Percentiles rank a stretch among this genome's conserved stretches.
Evolutionary conservation across 73 alveolate species (phyloP).

Genomic region (Paramecium primaurelia): DNA sequence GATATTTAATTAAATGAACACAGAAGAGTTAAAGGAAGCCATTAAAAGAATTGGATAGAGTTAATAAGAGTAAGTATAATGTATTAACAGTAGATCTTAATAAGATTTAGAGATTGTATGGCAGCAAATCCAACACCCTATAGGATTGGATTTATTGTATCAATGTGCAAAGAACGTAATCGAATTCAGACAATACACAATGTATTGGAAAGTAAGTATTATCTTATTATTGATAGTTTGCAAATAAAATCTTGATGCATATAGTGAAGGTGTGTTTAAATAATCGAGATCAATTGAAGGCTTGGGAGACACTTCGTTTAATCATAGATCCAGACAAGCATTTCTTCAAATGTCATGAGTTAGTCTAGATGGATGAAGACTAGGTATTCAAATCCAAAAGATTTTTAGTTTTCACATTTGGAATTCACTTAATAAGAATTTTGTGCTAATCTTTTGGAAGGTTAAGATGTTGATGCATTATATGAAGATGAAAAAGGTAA

Average conservation of each 20-base stretch:
- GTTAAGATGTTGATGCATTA: constrained; percentile 73
- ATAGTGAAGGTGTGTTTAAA: constrained; percentile 12
- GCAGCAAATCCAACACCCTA: neutral
- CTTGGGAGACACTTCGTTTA: neutral
- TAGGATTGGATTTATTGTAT: neutral
- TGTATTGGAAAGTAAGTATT: neutral
- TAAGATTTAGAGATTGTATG: neutral
- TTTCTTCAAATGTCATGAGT: neutral
- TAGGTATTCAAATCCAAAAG: neutral
- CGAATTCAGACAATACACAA: neutral
- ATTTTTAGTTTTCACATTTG: neutral
- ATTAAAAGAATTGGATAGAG: neutral
- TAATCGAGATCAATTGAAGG: neutral
- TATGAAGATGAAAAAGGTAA: constrained; percentile 65
- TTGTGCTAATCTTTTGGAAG: constrained; percentile 66
- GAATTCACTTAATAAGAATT: constrained; percentile 65
- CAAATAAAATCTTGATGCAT: neutral
- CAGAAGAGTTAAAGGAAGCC: constrained; percentile 30
- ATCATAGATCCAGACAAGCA: constrained; percentile 3
- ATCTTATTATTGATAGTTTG: neutral
- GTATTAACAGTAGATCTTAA: neutral
- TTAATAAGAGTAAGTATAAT: neutral
- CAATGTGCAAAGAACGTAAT: neutral
- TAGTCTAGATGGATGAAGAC: neutral
- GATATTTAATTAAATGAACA: constrained; percentile 10